Conservation (phyloP, 2,329 filamentous ascomycete genomes). For the Aspergillus awamori region DNA sequence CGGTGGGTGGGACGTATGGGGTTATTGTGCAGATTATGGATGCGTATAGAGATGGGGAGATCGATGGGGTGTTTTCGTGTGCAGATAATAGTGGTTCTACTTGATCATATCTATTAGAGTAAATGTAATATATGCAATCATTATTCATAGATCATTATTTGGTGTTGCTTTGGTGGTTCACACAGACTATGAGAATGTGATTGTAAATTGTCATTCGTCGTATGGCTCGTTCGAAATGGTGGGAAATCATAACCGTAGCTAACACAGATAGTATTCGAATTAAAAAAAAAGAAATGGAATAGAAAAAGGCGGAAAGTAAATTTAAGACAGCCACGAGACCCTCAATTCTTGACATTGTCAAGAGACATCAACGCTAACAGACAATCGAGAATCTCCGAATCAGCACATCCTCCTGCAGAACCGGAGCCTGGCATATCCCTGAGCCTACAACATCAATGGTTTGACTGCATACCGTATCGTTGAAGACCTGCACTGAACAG, state of each 20-base stretch:
- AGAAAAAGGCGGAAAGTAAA: no score
- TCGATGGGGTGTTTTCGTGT: constrained; percentile 20
- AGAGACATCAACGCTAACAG: neutral
- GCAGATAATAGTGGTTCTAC: constrained; percentile 22
- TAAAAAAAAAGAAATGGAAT: no score
- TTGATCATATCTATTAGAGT: neutral
- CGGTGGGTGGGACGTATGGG: constrained; percentile 48
- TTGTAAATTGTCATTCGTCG: no score
- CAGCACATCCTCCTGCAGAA: neutral
- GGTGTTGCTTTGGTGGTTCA: no score
- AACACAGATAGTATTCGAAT: no score
- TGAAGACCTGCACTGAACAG: constrained; percentile 11
- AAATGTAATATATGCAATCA: no score
- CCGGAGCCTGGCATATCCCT: neutral
- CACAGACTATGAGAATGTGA: no score
- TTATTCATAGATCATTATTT: no score
- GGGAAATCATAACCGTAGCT: no score
- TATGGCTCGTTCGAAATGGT: no score
- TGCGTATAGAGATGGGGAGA: constrained; percentile 18
- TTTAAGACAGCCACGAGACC: no score
- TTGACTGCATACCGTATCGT: constrained; percentile 7
- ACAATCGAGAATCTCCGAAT: constrained; percentile 7
- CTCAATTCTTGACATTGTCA: neutral
- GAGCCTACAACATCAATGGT: neutral
- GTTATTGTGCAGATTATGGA: constrained; percentile 22